Evolutionary conservation across 495 filamentous ascomycete genomes (phyloP), one percentile per base, ranked within the genome.

Genomic region (Hypoxylon rickii): DNA sequence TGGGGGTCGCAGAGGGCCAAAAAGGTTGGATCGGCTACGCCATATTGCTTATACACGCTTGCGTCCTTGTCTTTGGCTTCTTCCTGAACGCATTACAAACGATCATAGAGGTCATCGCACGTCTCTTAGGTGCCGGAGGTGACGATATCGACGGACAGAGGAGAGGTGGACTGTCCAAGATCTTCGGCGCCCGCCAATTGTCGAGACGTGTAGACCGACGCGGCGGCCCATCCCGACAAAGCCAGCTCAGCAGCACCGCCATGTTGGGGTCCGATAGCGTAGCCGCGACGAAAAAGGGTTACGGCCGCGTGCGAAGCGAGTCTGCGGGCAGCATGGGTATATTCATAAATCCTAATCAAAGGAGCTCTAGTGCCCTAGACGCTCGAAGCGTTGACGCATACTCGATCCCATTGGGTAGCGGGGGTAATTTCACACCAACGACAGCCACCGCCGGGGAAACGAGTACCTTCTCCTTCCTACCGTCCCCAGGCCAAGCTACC

Each of bases 11-110:
- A 2, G 84, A 92, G 61, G 82, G 85, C 0, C 76, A 89, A 3
- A 91, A 89, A 61, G 89, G 92, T 11, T 98, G 94, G 94, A 89
- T 97, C 59, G 94, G 93, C 22, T 98, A 97, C 69, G 81, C 86
- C 15, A 96, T 97, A 47, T 81, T 98, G 20, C 69, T 96, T 17
- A 79, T 95, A 44, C 94, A 98, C 63, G 92, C 82, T 8, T 77
- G 89, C 55, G 90, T 96, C 5, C 76, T 98, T 5, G 85, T 96
- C 7, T 95, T 96, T 63, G 92, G 90, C 2, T 98, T 97, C 75
- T 90, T 96, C 65, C 76, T 97, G 21, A 97, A 96, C 66, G 88
- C 94, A 1, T 65, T 96, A 6, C 91, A 96, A 67, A 96, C 92
- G 0, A 76, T 96, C 34, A 81, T 96, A 26, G 94, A 98, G 68